These are phyloP conservation scores for Eucalyptus sp. DNA, from an alignment of 345 rosid genomes.

Conservation along the genomic window DNA sequence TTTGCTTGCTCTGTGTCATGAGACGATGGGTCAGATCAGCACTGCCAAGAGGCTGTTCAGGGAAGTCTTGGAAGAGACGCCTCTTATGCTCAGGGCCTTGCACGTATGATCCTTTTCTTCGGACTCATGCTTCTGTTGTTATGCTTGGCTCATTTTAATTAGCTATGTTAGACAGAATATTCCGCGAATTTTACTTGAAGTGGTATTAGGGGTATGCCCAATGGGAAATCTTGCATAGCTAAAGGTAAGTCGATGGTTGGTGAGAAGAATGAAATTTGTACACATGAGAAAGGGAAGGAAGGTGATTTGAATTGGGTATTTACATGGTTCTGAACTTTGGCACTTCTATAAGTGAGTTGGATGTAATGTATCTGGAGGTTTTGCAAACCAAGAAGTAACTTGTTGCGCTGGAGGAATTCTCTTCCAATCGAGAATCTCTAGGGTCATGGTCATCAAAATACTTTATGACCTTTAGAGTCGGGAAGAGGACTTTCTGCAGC, in stretches of 20 bases:
- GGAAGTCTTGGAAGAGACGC: conserved; percentile 55
- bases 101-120: conserved; percentile 40
- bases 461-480: neutral
- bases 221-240: neutral
- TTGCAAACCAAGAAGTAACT: neutral
- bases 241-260: neutral
- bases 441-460: neutral
- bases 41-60: conserved; percentile 52
- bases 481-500: neutral
- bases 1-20: conserved; percentile 75
- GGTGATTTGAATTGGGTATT: neutral
- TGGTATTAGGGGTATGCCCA: neutral
- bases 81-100: conserved; percentile 79
- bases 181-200: neutral
- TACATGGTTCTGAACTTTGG: neutral
- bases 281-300: neutral
- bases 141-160: neutral
- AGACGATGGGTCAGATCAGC: conserved; percentile 58
- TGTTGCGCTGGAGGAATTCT: neutral
- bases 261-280: neutral
- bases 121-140: neutral
- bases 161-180: neutral
- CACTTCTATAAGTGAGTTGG: neutral
- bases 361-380: neutral
- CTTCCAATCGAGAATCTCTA: neutral